phyloP scores from a whole-genome alignment of 2,329 filamentous ascomycete species.

The Dactylellina leptospora region DNA sequence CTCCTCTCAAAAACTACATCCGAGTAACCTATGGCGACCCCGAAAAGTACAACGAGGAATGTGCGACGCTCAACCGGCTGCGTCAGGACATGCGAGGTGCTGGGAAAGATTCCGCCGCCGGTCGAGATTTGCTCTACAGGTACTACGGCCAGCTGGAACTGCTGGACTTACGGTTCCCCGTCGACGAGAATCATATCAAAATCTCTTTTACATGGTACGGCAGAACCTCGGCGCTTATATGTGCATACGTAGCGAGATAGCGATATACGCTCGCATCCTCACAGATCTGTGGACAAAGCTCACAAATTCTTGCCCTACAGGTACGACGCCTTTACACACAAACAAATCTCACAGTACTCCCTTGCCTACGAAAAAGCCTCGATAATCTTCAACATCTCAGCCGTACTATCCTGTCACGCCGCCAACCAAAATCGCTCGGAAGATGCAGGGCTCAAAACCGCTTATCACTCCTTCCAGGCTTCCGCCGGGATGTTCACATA shows the following conservation, averaged over 20 bases:
- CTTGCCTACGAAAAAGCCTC: conserved; percentile 98
- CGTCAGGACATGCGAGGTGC: conserved; percentile 98
- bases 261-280: neutral
- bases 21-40: conserved; percentile 93
- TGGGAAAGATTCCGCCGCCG: conserved; percentile 93
- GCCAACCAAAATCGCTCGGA: conserved; percentile 91
- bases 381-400: conserved; percentile 99
- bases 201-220: conserved; percentile 95
- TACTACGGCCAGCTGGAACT: conserved; percentile 98
- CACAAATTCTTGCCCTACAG: conserved; percentile 63
- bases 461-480: conserved; percentile 97
- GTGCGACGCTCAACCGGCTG: conserved; percentile 88
- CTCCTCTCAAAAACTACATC: conserved; percentile 91
- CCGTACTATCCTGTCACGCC: conserved; percentile 93
- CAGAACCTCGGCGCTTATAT: conserved; percentile 16
- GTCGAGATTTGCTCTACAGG: conserved; percentile 89
- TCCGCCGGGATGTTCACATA: conserved; percentile 99
- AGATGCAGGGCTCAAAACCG: conserved; percentile 90
- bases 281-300: conserved; percentile 51
- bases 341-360: conserved; percentile 95
- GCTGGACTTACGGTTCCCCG: conserved; percentile 90
- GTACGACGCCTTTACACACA: conserved; percentile 99
- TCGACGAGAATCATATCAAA: conserved; percentile 99
- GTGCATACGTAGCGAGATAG: neutral
- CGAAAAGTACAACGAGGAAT: conserved; percentile 94